Conservation (phyloP, 225 moss, liverwort and hornwort species). For the Marchantia polymorpha region DNA sequence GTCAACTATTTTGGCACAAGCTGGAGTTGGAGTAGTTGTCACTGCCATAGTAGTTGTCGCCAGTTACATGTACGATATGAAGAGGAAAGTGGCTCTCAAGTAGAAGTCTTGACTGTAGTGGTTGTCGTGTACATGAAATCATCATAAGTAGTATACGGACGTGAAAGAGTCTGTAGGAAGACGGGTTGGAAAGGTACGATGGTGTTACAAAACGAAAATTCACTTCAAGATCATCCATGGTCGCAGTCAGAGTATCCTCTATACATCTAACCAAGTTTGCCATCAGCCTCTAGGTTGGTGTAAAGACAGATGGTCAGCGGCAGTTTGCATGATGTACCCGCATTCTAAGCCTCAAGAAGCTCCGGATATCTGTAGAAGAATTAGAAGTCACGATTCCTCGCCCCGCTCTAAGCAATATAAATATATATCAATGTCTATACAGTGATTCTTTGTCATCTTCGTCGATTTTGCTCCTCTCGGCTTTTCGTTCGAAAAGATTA, state of each 20-base stretch:
- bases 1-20: slow-evolving; percentile 67
- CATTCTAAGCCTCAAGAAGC: neutral
- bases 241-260: neutral
- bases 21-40: slow-evolving; percentile 77
- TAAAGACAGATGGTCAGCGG: neutral
- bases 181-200: neutral
- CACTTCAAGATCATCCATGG: neutral
- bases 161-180: neutral
- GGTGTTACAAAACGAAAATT: neutral
- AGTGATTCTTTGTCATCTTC: neutral
- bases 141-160: neutral
- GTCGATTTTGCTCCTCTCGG: no score
- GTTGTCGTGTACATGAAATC: neutral
- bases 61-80: slow-evolving; percentile 77
- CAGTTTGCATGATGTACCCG: neutral
- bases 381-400: neutral
- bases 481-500: no score
- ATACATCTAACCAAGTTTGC: neutral
- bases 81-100: slow-evolving; percentile 47
- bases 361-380: neutral
- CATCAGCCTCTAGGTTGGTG: neutral
- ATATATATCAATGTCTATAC: neutral
- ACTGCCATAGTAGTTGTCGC: slow-evolving; percentile 71
- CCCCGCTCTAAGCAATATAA: neutral
- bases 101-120: slow-evolving; percentile 1